These are phyloP conservation scores for Rhodotorula taiwanensis DNA, from an alignment of 768 basidiomycete genomes.

Conservation along the genomic window DNA sequence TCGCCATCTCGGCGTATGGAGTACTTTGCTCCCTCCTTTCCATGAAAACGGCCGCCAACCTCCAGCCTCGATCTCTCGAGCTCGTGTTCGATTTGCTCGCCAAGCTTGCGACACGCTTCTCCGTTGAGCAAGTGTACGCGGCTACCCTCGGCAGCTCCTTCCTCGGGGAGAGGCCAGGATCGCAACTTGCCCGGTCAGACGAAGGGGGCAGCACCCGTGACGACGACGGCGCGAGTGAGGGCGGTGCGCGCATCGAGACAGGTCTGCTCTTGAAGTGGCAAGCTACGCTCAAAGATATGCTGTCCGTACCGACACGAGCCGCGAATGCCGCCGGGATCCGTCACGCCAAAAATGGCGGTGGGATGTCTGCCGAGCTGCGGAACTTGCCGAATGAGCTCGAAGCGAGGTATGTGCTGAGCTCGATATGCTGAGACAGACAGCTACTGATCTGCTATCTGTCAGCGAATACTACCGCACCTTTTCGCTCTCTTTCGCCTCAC, in stretches of 20 bases:
- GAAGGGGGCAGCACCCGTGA: neutral
- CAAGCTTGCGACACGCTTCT: constrained; percentile 1
- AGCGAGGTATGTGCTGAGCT: neutral
- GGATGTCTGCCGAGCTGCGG: constrained; percentile 22
- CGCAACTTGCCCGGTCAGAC: constrained; percentile 25
- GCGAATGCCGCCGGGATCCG: constrained; percentile 54
- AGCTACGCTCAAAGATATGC: constrained; percentile 60
- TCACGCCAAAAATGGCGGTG: neutral
- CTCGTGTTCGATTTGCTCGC: constrained; percentile 8
- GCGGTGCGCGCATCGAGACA: constrained; percentile 1
- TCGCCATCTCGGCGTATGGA: constrained; percentile 24
- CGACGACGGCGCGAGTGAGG: neutral
- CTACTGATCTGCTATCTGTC: neutral
- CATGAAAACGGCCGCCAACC: neutral
- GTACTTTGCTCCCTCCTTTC: constrained; percentile 23
- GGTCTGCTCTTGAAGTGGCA: constrained; percentile 54
- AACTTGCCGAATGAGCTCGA: constrained; percentile 50
- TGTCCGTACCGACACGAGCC: constrained; percentile 66
- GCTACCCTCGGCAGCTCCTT: neutral
- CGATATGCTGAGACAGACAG: too few relatives aligned
- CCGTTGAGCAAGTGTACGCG: constrained; percentile 7
- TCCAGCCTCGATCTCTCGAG: constrained; percentile 14
- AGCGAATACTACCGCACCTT: neutral
- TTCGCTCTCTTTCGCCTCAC: constrained; percentile 54
- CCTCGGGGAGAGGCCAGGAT: neutral